A percentile compares a stretch with the other conserved stretches of the same genome.
Evolutionary conservation across 2,329 filamentous ascomycete species (phyloP).

Genomic region (Xylaria sp.): DNA sequence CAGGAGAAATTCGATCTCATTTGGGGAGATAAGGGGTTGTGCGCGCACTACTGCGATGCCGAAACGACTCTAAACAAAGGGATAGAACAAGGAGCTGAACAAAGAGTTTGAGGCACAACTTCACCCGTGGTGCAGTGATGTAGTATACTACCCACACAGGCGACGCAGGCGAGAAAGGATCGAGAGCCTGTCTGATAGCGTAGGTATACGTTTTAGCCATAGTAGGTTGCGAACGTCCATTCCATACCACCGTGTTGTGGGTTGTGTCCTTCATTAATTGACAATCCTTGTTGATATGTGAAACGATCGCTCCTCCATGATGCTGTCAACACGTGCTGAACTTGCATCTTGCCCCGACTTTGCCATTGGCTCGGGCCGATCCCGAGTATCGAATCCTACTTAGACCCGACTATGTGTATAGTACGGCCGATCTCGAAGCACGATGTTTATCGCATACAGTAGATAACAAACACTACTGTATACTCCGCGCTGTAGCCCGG

Average conservation of each 20-base stretch:
- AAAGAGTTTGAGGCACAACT: neutral
- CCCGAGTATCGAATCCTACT: constrained; percentile 22
- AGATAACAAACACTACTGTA: neutral
- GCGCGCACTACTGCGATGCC: constrained; percentile 16
- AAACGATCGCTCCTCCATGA: constrained; percentile 16
- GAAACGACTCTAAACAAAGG: constrained; percentile 1
- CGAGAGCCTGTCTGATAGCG: neutral
- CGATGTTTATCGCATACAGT: neutral
- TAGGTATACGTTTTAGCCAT: neutral
- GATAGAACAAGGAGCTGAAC: neutral
- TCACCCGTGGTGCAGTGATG: neutral
- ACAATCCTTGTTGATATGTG: constrained; percentile 21
- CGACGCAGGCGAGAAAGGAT: neutral
- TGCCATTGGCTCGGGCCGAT: constrained; percentile 24
- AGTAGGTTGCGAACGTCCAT: neutral
- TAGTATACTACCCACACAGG: neutral
- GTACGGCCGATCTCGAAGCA: neutral
- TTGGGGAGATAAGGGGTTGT: constrained; percentile 9
- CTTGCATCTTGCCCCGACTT: constrained; percentile 23
- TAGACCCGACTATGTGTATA: neutral
- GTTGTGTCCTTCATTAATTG: constrained; percentile 12
- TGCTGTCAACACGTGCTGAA: constrained; percentile 25
- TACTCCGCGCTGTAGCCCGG: neutral
- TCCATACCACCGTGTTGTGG: too few relatives aligned
- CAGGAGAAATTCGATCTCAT: too few relatives aligned